Base-by-base conservation (phyloP, 208 protist species). In the Wallacemonas sp. region DNA sequence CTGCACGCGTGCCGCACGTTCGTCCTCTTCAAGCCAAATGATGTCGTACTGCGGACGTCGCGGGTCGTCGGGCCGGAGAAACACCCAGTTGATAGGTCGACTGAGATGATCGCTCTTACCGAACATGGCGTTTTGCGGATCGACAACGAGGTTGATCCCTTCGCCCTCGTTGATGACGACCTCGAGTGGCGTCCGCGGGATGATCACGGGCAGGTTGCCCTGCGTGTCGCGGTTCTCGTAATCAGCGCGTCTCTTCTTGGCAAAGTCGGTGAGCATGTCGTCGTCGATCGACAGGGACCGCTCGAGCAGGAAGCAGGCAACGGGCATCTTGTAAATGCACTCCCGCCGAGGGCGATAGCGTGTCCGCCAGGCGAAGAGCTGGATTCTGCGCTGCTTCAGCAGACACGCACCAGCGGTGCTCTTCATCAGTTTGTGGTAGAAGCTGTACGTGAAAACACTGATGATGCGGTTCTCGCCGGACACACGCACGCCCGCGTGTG, bases 361-460 rank as follows among this genome's bases (percentile, higher is more conserved):
- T 17, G 52, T 58, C 8, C 52, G 52, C 80, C 80, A 86, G 48
- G 80, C 79, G 9, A 86, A 41, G 0, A 74, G 60, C 27, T 68
- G 71, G 39, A 82, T 68, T 14, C 70, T 38, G 4, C 61, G 46
- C 23, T 68, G 47, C 16, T 52, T 16, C 5, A 86, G 43, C 19
- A 82, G 29, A 24, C 80, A 86, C 3, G 72, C 80, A 2, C 80
- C 80, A 23, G 71, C 80, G 24, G 43, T 58, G 63, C 75, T 86
- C 9, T 6, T 43, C 34, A 67, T 63, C 0, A 33, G 58, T 9
- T 46, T 26, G 16, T 32, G 29, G 68, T 84, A 80, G 62, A 78
- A 69, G 24, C 66, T 61, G 61, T 76, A 74, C 8, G 80, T 82
- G 62, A 82, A 81, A 2, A 86, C 48, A 5, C 72, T 86, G 4